Evolutionary conservation across 1,139 yeast genomes (phyloP).

Genomic region (Diutina scorzettiae): DNA sequence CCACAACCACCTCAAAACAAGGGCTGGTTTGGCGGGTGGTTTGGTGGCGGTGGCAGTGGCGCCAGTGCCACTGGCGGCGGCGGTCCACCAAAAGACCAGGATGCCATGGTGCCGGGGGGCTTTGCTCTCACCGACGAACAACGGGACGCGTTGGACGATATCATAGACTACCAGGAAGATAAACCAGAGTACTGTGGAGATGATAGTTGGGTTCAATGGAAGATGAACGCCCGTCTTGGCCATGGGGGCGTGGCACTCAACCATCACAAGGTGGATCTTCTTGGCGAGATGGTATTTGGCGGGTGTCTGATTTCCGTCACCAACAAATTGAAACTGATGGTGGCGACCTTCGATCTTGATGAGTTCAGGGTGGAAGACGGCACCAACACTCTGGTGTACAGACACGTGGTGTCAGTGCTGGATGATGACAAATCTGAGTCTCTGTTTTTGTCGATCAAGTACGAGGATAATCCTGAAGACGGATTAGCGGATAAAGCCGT

Average conservation of each 20-base stretch:
- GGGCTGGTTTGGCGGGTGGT: constrained; percentile 15
- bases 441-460: constrained; percentile 64
- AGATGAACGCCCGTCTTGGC: neutral
- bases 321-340: constrained; percentile 72
- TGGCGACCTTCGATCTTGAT: constrained; percentile 60
- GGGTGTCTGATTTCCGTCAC: constrained; percentile 65
- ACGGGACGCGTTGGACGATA: constrained; percentile 76
- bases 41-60: constrained; percentile 15
- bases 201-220: neutral
- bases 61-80: neutral
- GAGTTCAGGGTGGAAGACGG: constrained; percentile 87
- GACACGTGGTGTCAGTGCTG: constrained; percentile 82
- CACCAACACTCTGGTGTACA: constrained; percentile 58
- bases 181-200: constrained; percentile 13
- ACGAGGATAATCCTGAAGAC: constrained; percentile 81
- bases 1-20: constrained; percentile 4
- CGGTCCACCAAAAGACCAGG: neutral
- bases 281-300: constrained; percentile 75
- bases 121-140: constrained; percentile 51
- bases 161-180: constrained; percentile 85
- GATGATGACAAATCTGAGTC: constrained; percentile 19
- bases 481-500: constrained; percentile 71
- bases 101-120: constrained; percentile 14
- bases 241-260: neutral
- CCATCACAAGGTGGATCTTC: constrained; percentile 54